A percentile compares a stretch with the other conserved stretches of the same genome.
These are phyloP conservation scores for Zymoseptoria brevis DNA, from an alignment of 2,329 filamentous ascomycete genomes.

Conservation along the genomic window DNA sequence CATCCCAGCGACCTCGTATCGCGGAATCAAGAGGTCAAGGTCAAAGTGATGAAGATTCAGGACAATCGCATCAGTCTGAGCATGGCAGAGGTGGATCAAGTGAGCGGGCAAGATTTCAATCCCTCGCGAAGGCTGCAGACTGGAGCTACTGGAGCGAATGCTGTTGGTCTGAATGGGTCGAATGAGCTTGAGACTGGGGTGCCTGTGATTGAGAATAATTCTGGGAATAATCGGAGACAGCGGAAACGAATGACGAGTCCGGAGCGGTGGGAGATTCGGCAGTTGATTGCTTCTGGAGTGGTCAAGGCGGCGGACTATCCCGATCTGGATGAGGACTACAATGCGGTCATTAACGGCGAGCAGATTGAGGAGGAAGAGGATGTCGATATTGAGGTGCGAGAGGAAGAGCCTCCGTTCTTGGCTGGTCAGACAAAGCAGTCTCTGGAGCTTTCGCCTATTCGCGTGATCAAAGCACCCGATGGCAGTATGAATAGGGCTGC, in stretches of 20 bases:
- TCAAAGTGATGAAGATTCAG: slow-evolving; percentile 86
- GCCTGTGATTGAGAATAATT: slow-evolving; percentile 52
- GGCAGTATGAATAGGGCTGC: slow-evolving; percentile 96
- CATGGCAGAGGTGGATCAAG: slow-evolving; percentile 96
- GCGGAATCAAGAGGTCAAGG: slow-evolving; percentile 74
- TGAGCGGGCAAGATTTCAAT: slow-evolving; percentile 72
- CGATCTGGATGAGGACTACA: slow-evolving; percentile 88
- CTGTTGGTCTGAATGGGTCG: slow-evolving; percentile 65
- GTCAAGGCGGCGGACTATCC: slow-evolving; percentile 90
- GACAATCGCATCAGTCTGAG: slow-evolving; percentile 75
- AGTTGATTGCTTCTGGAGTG: slow-evolving; percentile 90
- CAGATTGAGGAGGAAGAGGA: slow-evolving; percentile 92
- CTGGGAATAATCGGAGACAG: slow-evolving; percentile 49
- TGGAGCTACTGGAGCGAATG: slow-evolving; percentile 84
- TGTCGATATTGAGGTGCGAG: slow-evolving; percentile 90
- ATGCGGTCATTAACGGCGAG: slow-evolving; percentile 77
- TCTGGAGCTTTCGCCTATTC: slow-evolving; percentile 85
- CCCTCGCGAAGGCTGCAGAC: slow-evolving; percentile 71
- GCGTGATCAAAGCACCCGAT: slow-evolving; percentile 94
- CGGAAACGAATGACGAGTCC: slow-evolving; percentile 95
- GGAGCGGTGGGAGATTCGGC: slow-evolving; percentile 94
- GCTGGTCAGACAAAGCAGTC: slow-evolving; percentile 95
- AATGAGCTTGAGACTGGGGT: slow-evolving; percentile 40
- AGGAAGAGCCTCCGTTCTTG: slow-evolving; percentile 93
- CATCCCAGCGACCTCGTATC: slow-evolving; percentile 83